Conservation (phyloP, 140 eudicot species). For the Cichorium intybus region DNA sequence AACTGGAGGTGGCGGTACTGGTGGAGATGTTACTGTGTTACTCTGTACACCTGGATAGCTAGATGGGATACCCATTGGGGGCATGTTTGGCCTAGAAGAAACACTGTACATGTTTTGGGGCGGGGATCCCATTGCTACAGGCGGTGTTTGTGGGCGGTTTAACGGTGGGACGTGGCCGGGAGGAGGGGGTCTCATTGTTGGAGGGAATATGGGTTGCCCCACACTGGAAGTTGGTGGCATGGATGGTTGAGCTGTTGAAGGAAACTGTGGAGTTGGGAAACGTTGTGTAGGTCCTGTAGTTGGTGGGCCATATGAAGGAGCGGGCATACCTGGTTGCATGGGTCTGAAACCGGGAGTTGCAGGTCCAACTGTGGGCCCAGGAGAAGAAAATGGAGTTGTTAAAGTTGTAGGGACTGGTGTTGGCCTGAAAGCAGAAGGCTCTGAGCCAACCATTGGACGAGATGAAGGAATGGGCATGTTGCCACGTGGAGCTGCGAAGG, state of each 20-base stretch:
- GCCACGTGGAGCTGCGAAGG: slow-evolving; percentile 67
- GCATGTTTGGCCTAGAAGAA: slow-evolving; percentile 54
- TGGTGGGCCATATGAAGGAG: slow-evolving; percentile 66
- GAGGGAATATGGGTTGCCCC: slow-evolving; percentile 57
- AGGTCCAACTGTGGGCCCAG: slow-evolving; percentile 54
- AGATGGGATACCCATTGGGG: slow-evolving; percentile 45
- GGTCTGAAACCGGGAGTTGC: slow-evolving; percentile 58
- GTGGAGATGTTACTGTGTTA: slow-evolving; percentile 36
- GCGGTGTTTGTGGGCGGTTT: slow-evolving; percentile 36
- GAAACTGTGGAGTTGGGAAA: slow-evolving; percentile 63
- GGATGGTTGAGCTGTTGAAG: slow-evolving; percentile 46
- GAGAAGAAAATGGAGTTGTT: slow-evolving; percentile 44
- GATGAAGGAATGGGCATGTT: slow-evolving; percentile 54
- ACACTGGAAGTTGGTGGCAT: slow-evolving; percentile 35
- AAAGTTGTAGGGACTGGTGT: slow-evolving; percentile 39
- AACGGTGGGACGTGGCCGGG: slow-evolving; percentile 39
- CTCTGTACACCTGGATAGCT: slow-evolving; percentile 53
- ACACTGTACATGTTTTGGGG: slow-evolving; percentile 47
- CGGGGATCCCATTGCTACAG: slow-evolving; percentile 68
- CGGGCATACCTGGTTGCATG: slow-evolving; percentile 49
- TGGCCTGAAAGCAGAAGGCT: slow-evolving; percentile 62
- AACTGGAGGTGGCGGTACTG: slow-evolving; percentile 51
- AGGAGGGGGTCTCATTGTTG: slow-evolving; percentile 55
- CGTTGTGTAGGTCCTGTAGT: slow-evolving; percentile 59
- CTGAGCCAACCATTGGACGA: slow-evolving; percentile 66